Evolutionary conservation across 495 filamentous ascomycete genomes (phyloP).

Genomic region (Xylona heveae): DNA sequence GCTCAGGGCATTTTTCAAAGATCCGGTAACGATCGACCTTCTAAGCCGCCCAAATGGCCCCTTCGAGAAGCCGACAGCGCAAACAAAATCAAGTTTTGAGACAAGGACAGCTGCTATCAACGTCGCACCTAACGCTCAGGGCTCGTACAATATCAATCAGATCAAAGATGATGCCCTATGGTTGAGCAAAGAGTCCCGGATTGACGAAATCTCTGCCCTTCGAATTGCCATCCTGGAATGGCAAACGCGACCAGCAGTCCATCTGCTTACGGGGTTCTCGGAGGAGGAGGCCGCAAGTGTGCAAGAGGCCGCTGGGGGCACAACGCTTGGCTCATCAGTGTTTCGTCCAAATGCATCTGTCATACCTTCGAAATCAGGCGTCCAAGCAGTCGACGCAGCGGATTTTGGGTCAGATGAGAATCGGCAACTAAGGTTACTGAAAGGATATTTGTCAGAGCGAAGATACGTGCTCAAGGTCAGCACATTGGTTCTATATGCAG

Average conservation of each 20-base stretch:
- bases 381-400: conserved; percentile 19
- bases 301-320: conserved; percentile 42
- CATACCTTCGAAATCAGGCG: conserved; percentile 15
- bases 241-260: conserved; percentile 44
- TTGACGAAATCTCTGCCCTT: conserved; percentile 69
- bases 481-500: conserved; percentile 13
- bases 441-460: conserved; percentile 49
- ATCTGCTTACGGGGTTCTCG: conserved; percentile 42
- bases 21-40: conserved; percentile 39
- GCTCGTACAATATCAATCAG: conserved; percentile 50
- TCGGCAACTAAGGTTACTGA: conserved; percentile 39
- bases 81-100: conserved; percentile 53
- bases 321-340: conserved; percentile 22
- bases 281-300: conserved; percentile 46
- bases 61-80: conserved; percentile 34
- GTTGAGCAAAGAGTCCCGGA: conserved; percentile 51
- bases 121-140: conserved; percentile 44
- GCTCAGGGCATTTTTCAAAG: conserved; percentile 41
- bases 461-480: conserved; percentile 28
- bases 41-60: conserved; percentile 40
- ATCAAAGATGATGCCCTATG: conserved; percentile 74
- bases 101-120: conserved; percentile 84
- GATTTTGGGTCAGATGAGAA: conserved; percentile 32
- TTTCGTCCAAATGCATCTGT: conserved; percentile 19
- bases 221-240: conserved; percentile 66